Percentiles rank a stretch among this genome's conserved stretches.
These are phyloP conservation scores for Zygoascus flipseniorum DNA, from an alignment of 805 yeast species.

Conservation along the genomic window DNA sequence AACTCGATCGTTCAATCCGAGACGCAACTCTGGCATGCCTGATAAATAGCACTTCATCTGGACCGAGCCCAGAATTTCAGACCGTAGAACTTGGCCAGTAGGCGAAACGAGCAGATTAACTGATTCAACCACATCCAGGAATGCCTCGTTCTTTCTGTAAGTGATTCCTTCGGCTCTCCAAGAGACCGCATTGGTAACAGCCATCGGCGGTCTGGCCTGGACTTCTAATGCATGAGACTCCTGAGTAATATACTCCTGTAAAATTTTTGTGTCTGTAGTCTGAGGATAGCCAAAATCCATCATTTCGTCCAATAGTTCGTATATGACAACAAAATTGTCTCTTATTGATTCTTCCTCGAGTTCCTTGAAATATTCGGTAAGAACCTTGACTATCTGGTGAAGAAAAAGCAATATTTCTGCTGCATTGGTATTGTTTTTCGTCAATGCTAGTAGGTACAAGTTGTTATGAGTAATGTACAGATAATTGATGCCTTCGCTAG, in stretches of 20 bases:
- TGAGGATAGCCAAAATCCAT: slow-evolving; percentile 86
- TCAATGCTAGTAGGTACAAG: slow-evolving; percentile 29
- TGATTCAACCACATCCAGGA: slow-evolving; percentile 74
- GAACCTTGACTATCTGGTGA: slow-evolving; percentile 36
- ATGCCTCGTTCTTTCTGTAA: slow-evolving; percentile 84
- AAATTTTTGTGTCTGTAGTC: slow-evolving; percentile 66
- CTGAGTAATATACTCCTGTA: slow-evolving; percentile 69
- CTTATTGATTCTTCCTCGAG: slow-evolving; percentile 52
- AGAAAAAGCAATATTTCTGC: slow-evolving; percentile 53
- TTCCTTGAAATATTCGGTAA: slow-evolving; percentile 38
- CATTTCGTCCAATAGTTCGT: slow-evolving; percentile 82
- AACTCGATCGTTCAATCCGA: slow-evolving; percentile 53
- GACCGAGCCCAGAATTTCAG: slow-evolving; percentile 65
- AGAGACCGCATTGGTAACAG: slow-evolving; percentile 68
- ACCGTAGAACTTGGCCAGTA: slow-evolving; percentile 50
- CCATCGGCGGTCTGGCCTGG: slow-evolving; percentile 49
- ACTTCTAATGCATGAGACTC: slow-evolving; percentile 36
- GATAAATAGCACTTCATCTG: slow-evolving; percentile 67
- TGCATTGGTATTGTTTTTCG: slow-evolving; percentile 35
- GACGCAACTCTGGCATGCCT: slow-evolving; percentile 80
- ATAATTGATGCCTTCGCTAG: slow-evolving; percentile 44
- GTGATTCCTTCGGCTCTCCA: slow-evolving; percentile 92
- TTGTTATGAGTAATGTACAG: slow-evolving; percentile 48
- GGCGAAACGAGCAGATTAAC: slow-evolving; percentile 62
- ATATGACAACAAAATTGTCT: slow-evolving; percentile 67